phyloP scores from a whole-genome alignment of 805 yeast species.

The Maudiozyma bulderi region DNA sequence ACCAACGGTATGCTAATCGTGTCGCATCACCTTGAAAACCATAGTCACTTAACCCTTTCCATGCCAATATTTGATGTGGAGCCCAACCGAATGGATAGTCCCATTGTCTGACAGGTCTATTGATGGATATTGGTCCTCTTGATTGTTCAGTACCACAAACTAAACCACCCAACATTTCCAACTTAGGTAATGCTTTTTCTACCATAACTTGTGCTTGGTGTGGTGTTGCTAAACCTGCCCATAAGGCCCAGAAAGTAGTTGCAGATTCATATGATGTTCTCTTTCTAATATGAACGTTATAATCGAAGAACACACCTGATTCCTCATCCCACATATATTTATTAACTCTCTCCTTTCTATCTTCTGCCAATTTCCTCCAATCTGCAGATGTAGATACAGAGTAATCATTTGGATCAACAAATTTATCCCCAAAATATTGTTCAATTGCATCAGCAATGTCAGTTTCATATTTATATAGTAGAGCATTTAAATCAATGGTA shows the following conservation, averaged over 20 bases:
- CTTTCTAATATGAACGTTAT: conserved; percentile 47
- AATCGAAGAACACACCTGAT: conserved; percentile 73
- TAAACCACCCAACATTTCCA: conserved; percentile 84
- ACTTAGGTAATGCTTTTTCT: conserved; percentile 45
- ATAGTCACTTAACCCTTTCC: conserved; percentile 76
- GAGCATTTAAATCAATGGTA: conserved; percentile 78
- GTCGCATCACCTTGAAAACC: conserved; percentile 56
- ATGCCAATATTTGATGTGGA: conserved; percentile 90
- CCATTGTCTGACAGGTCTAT: conserved; percentile 91
- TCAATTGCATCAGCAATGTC: conserved; percentile 67
- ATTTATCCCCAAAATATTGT: conserved; percentile 42
- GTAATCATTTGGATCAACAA: conserved; percentile 33
- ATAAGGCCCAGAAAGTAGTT: conserved; percentile 85
- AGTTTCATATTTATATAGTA: conserved; percentile 79
- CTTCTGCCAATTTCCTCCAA: conserved; percentile 57
- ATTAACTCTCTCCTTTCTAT: conserved; percentile 46
- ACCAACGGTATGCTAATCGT: conserved; percentile 78
- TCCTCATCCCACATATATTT: conserved; percentile 78
- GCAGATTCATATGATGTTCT: conserved; percentile 72
- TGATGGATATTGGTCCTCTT: conserved; percentile 58
- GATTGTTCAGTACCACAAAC: conserved; percentile 73
- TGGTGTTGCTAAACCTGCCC: conserved; percentile 63
- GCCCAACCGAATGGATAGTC: conserved; percentile 99
- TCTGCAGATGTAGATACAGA: conserved; percentile 35
- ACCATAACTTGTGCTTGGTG: conserved; percentile 64